Evolutionary conservation across 176 grass and related monocot species (phyloP), one percentile per base, ranked within the genome.

Genomic region (Oryza longistaminata): DNA sequence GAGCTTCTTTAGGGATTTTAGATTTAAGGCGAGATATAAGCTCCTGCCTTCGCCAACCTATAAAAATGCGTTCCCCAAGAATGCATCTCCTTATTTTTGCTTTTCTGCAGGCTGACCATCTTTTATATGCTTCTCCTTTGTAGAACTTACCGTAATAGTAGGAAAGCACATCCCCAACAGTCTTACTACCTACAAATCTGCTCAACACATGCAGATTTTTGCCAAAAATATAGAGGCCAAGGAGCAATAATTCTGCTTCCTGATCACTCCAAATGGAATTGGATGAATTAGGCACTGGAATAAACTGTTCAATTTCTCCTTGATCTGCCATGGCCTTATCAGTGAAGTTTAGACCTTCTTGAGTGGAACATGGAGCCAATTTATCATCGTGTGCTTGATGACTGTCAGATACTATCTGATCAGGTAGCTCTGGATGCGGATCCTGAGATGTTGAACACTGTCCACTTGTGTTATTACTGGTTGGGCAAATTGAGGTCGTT

Each of bases 141-240:
- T 90, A 98, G 85, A 98, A 95, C 25, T 83, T 85, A 53, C 92
- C 95, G 29, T 98, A 98, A 77, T 98, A 98, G 87, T 87, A 93
- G 11, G 82, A 73, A 58, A 93, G 84, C 39, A 92, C 87, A 76
- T 92, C 80, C 9, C 91, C 95, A 75, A 92, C 82, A 27, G 82
- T 85, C 76, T 92, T 98, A 81, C 45, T 89, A 46, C 62, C 82
- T 49, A 95, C 15, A 88, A 92, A 95, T 50, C 73, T 88, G 66
- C 82, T 87, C 78, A 95, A 26, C 68, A 86, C 25, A 37, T 39
- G 76, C 46, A 95, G 87, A 86, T 95, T 88, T 87, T 98, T 98
- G 67, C 91, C 91, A n/a, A 98, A 98, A 88, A 93, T 92, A 55
- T 95, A 98, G 35, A 98, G 88, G 9, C 93, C 93, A 76, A 98